Percentiles rank a stretch among this genome's conserved stretches.
Evolutionary conservation across 257 asterid genomes (phyloP).

Genomic region (Jasminum sambac): DNA sequence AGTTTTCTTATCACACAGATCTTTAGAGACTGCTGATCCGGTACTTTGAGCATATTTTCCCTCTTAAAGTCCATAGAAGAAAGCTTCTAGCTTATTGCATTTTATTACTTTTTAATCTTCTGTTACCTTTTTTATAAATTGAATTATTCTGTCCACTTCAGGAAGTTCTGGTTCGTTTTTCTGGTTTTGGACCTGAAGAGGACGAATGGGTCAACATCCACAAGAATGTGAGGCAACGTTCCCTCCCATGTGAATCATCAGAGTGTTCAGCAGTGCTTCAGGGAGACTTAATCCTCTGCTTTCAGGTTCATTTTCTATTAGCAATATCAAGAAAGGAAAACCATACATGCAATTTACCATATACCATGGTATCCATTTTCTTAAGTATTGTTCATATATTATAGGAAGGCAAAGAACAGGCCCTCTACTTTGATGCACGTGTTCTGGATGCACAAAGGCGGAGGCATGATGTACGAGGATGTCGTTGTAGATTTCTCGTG

Average conservation of each 20-base stretch:
- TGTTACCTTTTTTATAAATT: background rate
- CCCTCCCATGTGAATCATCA: slow-evolving; percentile 95
- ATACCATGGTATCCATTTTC: slow-evolving; percentile 4
- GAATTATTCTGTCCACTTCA: slow-evolving; percentile 35
- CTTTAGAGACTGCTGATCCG: slow-evolving; percentile 75
- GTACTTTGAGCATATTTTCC: slow-evolving; percentile 45
- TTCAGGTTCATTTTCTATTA: slow-evolving; percentile 62
- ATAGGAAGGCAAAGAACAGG: slow-evolving; percentile 99
- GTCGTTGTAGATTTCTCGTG: slow-evolving; percentile 97
- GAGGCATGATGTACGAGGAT: slow-evolving; percentile 93
- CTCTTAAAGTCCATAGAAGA: slow-evolving; percentile 22
- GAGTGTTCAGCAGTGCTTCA: slow-evolving; percentile 93
- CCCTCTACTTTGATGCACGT: slow-evolving; percentile 94
- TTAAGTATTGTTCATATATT: slow-evolving; percentile 24
- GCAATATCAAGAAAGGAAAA: slow-evolving; percentile 1
- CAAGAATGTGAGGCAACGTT: slow-evolving; percentile 83
- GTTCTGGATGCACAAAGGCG: slow-evolving; percentile 96
- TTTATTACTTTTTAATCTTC: background rate
- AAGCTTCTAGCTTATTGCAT: slow-evolving; percentile 22
- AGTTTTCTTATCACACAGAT: slow-evolving; percentile 62
- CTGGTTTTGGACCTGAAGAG: slow-evolving; percentile 95
- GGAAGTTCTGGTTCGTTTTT: slow-evolving; percentile 96
- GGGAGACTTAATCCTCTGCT: slow-evolving; percentile 83
- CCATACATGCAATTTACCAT: background rate
- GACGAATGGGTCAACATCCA: slow-evolving; percentile 93